Conservation (phyloP, 2,329 filamentous ascomycete genomes). For the Paraconiothyrium brasiliense region DNA sequence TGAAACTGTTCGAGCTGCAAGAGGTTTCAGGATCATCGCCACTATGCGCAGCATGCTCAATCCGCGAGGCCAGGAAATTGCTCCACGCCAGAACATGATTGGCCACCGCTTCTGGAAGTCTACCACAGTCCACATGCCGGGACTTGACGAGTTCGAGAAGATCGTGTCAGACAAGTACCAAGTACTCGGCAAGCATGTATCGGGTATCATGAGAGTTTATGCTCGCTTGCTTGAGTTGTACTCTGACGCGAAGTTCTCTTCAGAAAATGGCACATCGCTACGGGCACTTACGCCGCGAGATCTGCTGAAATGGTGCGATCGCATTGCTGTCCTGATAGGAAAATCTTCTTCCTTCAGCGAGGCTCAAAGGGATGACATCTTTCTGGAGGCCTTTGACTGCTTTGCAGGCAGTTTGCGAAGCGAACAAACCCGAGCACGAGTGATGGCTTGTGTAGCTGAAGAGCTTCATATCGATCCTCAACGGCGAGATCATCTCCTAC, state of each 20-base stretch:
- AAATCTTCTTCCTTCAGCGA: slow-evolving; percentile 70
- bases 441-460: slow-evolving; percentile 79
- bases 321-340: slow-evolving; percentile 73
- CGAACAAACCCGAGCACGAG: slow-evolving; percentile 64
- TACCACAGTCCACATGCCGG: slow-evolving; percentile 73
- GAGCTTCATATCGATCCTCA: slow-evolving; percentile 88
- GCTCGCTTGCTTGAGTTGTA: slow-evolving; percentile 53
- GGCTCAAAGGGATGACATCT: slow-evolving; percentile 83
- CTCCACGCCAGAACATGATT: slow-evolving; percentile 74
- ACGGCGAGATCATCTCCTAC: slow-evolving; percentile 79
- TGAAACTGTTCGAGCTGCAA: slow-evolving; percentile 82
- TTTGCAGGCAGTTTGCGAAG: slow-evolving; percentile 85
- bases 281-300: slow-evolving; percentile 77
- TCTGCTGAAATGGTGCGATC: slow-evolving; percentile 88
- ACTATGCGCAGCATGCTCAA: slow-evolving; percentile 79
- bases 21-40: slow-evolving; percentile 89
- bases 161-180: slow-evolving; percentile 79
- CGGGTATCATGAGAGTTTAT: slow-evolving; percentile 67
- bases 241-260: slow-evolving; percentile 57
- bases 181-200: slow-evolving; percentile 67
- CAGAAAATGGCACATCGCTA: slow-evolving; percentile 64
- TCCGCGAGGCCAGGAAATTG: slow-evolving; percentile 74
- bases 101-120: slow-evolving; percentile 87
- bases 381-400: slow-evolving; percentile 91
- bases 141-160: slow-evolving; percentile 74